A percentile compares a stretch with the other conserved stretches of the same genome.
Conservation (phyloP, 1,139 yeast species). For the Kurtzmaniella quercitrusa region DNA sequence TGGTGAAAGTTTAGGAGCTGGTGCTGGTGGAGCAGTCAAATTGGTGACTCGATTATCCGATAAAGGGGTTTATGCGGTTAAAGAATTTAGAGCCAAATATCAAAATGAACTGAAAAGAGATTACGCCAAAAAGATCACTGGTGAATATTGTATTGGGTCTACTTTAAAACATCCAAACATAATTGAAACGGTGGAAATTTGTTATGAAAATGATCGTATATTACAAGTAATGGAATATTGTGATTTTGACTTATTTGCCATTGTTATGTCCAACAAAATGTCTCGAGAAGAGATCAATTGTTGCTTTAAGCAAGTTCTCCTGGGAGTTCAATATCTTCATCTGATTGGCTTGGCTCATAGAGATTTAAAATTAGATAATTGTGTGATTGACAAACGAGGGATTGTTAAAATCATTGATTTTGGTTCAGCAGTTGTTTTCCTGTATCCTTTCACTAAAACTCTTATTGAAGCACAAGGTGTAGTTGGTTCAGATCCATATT, state of each 20-base stretch:
- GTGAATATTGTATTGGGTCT: slow-evolving; percentile 92
- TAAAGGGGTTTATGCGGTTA: slow-evolving; percentile 79
- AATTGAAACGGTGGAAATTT: slow-evolving; percentile 85
- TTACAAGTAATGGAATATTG: slow-evolving; percentile 95
- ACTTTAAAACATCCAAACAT: slow-evolving; percentile 88
- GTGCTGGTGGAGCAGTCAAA: slow-evolving; percentile 93
- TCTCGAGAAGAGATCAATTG: slow-evolving; percentile 80
- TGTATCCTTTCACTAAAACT: slow-evolving; percentile 82
- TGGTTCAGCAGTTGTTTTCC: slow-evolving; percentile 91
- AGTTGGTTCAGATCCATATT: slow-evolving; percentile 91
- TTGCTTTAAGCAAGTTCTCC: slow-evolving; percentile 81
- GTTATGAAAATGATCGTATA: slow-evolving; percentile 83
- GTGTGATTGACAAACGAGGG: slow-evolving; percentile 82
- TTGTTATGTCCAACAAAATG: slow-evolving; percentile 95
- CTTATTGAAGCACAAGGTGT: slow-evolving; percentile 83
- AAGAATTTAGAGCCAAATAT: slow-evolving; percentile 79
- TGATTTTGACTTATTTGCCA: slow-evolving; percentile 88
- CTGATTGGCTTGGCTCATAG: slow-evolving; percentile 88
- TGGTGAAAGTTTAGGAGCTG: slow-evolving; percentile 89
- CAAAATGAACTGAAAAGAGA: slow-evolving; percentile 77
- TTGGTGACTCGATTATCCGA: slow-evolving; percentile 68
- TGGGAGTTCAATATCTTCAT: slow-evolving; percentile 81
- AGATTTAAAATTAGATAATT: slow-evolving; percentile 88
- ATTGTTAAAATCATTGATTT: slow-evolving; percentile 88
- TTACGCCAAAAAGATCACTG: slow-evolving; percentile 89